Conservation (phyloP, 192 early-diverging fungal species). For the Spizellomyces punctatus region DNA sequence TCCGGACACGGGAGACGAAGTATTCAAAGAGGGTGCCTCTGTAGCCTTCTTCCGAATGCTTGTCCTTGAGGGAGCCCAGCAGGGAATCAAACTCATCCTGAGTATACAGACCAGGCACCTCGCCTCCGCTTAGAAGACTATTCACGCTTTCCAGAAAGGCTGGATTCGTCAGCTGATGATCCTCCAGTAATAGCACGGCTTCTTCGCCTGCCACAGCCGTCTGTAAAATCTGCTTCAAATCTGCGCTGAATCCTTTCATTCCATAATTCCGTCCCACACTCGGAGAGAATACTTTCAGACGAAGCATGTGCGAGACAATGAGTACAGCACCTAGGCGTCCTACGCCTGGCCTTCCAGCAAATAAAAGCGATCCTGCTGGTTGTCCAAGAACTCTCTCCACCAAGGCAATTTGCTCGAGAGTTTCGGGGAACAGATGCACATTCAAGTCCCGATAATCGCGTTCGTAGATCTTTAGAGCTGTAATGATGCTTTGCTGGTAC, state of each 20-base stretch:
- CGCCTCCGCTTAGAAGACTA: constrained; percentile 54
- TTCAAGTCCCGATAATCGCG: constrained; percentile 50
- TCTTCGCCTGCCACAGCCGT: constrained; percentile 48
- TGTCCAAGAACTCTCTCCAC: constrained; percentile 53
- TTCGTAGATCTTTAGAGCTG: constrained; percentile 48
- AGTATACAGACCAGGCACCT: constrained; percentile 57
- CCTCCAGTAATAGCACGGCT: constrained; percentile 54
- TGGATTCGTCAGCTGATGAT: constrained; percentile 51
- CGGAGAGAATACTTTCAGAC: constrained; percentile 43
- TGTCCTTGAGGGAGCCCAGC: constrained; percentile 44
- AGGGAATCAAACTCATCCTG: constrained; percentile 58
- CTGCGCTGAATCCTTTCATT: constrained; percentile 46
- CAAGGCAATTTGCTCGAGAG: constrained; percentile 43
- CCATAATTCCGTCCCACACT: constrained; percentile 43
- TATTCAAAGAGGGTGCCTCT: constrained; percentile 56
- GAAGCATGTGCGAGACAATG: constrained; percentile 48
- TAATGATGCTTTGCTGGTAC: constrained; percentile 35
- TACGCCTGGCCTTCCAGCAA: constrained; percentile 58
- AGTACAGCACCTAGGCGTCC: constrained; percentile 38
- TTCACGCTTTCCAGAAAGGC: constrained; percentile 56
- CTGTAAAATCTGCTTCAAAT: constrained; percentile 56
- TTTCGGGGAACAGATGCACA: constrained; percentile 51
- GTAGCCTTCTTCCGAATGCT: constrained; percentile 55
- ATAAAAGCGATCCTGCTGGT: constrained; percentile 53
- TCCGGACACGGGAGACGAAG: constrained; percentile 49